A percentile compares a stretch with the other conserved stretches of the same genome.
Evolutionary conservation across 495 filamentous ascomycete species (phyloP).

Genomic region (Cladorrhinum samala): DNA sequence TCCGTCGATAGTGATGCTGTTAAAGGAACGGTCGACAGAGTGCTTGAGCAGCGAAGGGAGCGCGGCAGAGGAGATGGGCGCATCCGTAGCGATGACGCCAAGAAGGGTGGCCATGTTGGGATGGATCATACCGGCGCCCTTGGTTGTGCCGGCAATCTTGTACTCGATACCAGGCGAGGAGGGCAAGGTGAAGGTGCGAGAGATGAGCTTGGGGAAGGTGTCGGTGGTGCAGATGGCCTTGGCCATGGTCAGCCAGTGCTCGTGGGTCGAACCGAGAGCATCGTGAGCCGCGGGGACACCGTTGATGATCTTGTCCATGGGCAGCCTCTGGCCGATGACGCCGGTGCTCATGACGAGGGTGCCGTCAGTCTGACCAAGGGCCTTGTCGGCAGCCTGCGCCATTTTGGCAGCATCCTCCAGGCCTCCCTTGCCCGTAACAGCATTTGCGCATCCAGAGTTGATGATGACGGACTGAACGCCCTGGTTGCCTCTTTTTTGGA

Average conservation of each 20-base stretch:
- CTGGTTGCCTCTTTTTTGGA: conserved; percentile 57
- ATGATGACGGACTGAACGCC: conserved; percentile 79
- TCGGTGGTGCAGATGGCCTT: conserved; percentile 98
- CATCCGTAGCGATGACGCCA: conserved; percentile 90
- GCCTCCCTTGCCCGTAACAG: conserved; percentile 88
- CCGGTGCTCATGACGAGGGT: conserved; percentile 97
- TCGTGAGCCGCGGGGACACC: conserved; percentile 71
- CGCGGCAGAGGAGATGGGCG: conserved; percentile 62
- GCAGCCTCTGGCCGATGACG: conserved; percentile 92
- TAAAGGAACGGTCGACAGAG: conserved; percentile 83
- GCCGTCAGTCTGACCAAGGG: conserved; percentile 56
- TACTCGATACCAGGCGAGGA: conserved; percentile 72
- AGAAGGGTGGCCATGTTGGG: conserved; percentile 98
- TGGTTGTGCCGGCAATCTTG: conserved; percentile 89
- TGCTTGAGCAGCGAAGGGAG: conserved; percentile 65
- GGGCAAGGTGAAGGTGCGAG: conserved; percentile 75
- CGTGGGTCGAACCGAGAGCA: conserved; percentile 65
- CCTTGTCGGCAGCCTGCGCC: conserved; percentile 70
- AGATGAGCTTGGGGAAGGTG: conserved; percentile 95
- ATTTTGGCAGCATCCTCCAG: conserved; percentile 83
- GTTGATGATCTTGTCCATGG: conserved; percentile 81
- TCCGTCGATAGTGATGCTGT: conserved; percentile 94
- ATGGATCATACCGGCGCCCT: conserved; percentile 99
- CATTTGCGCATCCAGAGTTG: conserved; percentile 96
- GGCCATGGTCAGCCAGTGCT: conserved; percentile 79